Evolutionary conservation across 73 alveolate species (phyloP), one percentile per base, ranked within the genome.

Genomic region (Paramecium pentaurelia): DNA sequence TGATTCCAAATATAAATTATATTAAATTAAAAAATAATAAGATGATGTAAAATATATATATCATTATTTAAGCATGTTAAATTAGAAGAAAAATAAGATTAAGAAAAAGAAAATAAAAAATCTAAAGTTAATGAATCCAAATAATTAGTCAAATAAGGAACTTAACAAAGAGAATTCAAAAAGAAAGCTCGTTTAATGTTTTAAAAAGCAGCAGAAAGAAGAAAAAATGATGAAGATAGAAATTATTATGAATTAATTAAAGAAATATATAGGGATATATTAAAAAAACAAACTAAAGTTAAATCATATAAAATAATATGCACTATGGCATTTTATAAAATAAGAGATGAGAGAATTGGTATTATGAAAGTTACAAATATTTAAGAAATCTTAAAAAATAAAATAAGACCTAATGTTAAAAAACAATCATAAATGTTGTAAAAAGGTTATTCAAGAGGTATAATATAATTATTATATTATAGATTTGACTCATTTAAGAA

Each of bases 101-200:
- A 28, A 64, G 84, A 75, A 42, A 42, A 75, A 37, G 88, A 75
- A 36, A 38, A 75, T 30, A 42, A 75, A 30, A 75, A 75, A 38
- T 1, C 18, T 0, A 36, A 75, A 38, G 20, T 10, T 9, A 75
- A 18, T n/a, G 60, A 75, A 36, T 6, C 4, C 10, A 42, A 75
- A 12, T 11, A 30, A 38, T 16, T 75, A 75, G 38, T 75, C 18
- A 75, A 75, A 75, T 42, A 75, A 10, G 88, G 88, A 22, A 75
- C 88, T 11, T 75, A 38, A 38, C 11, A 75, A 42, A 75, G 60
- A 38, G 88, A 75, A 42, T 42, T 75, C 60, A 75, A 42, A 42
- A 75, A 75, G 30, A 75, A 75, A 75, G 88, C 88, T 25, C 38
- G 88, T 16, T 38, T 75, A 6, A 75, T 75, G 88, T 75, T 75